Conservation (phyloP, 768 basidiomycete genomes). For the Ramaria rubella region DNA sequence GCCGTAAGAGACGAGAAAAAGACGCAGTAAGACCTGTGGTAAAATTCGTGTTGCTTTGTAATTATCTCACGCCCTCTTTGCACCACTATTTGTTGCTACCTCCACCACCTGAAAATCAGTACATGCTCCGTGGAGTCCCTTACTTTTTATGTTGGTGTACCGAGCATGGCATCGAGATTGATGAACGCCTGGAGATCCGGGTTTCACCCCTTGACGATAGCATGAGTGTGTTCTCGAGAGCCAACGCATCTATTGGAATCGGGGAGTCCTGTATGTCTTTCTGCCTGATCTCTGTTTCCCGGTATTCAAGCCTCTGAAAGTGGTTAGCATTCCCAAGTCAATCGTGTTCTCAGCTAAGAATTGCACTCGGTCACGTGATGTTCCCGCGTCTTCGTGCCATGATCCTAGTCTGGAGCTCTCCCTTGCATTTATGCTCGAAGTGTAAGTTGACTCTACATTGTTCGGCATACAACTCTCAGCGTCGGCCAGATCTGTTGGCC, state of each 20-base stretch:
- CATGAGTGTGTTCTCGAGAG: slow-evolving; percentile 3
- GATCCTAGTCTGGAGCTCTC: slow-evolving; percentile 56
- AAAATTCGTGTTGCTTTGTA: neutral
- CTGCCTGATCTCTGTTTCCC: neutral
- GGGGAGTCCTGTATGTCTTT: slow-evolving; percentile 1
- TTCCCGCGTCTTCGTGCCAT: slow-evolving; percentile 34
- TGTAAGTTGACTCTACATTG: slow-evolving; percentile 37
- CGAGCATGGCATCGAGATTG: slow-evolving; percentile 16
- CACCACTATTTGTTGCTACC: neutral
- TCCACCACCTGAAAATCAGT: neutral
- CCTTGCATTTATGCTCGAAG: slow-evolving; percentile 57
- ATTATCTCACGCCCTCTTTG: neutral
- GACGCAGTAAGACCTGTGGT: slow-evolving; percentile 3
- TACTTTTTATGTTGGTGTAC: slow-evolving; percentile 18
- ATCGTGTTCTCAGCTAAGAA: slow-evolving; percentile 56
- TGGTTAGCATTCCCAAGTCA: slow-evolving; percentile 58
- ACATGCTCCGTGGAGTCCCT: slow-evolving; percentile 3
- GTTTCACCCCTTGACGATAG: slow-evolving; percentile 1
- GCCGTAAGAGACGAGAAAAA: neutral
- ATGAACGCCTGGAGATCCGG: slow-evolving; percentile 15
- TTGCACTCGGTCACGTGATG: slow-evolving; percentile 40
- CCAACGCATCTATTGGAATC: neutral
- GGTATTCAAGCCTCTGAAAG: slow-evolving; percentile 28
- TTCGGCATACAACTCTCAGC: neutral
- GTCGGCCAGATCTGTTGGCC: slow-evolving; percentile 38